A percentile compares a stretch with the other conserved stretches of the same genome.
phyloP scores from a whole-genome alignment of 768 basidiomycete genomes.

The Tulasnella sp. region DNA sequence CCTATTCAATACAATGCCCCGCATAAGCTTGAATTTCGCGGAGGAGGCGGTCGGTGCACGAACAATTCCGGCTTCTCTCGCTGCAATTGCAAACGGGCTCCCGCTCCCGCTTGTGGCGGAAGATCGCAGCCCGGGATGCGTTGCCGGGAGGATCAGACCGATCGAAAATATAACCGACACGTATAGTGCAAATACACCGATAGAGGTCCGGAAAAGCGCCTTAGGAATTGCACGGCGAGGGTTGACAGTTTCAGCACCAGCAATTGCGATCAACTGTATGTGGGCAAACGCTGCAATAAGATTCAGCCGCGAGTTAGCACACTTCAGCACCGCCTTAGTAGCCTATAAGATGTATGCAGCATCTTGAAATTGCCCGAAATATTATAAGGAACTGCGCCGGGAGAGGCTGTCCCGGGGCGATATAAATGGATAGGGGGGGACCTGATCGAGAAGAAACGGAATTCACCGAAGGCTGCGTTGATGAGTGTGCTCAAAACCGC shows the following conservation, averaged over 20 bases:
- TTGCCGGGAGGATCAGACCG: constrained; percentile 26
- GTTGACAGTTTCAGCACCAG: constrained; percentile 21
- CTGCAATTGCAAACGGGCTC: constrained; percentile 33
- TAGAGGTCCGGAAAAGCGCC: constrained; percentile 19
- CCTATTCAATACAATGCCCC: background rate
- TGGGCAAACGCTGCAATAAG: constrained; percentile 20
- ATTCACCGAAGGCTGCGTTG: constrained; percentile 23
- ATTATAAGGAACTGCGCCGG: background rate
- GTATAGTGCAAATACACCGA: constrained; percentile 22
- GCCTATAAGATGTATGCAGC: background rate
- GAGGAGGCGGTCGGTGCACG: background rate
- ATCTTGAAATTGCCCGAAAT: background rate
- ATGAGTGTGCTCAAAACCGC: constrained; percentile 23
- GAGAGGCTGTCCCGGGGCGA: background rate
- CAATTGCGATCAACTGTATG: constrained; percentile 23
- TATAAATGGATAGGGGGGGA: background rate
- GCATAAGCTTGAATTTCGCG: background rate
- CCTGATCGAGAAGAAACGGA: background rate
- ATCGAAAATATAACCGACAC: constrained; percentile 22
- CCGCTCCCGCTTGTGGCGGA: constrained; percentile 29
- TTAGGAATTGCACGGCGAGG: constrained; percentile 23
- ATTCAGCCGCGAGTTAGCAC: background rate
- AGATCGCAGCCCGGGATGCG: constrained; percentile 26
- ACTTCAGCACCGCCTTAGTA: no score
- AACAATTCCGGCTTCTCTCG: constrained; percentile 29